Conservation (phyloP, 2,329 filamentous ascomycete species). For the Arthroderma sp. region DNA sequence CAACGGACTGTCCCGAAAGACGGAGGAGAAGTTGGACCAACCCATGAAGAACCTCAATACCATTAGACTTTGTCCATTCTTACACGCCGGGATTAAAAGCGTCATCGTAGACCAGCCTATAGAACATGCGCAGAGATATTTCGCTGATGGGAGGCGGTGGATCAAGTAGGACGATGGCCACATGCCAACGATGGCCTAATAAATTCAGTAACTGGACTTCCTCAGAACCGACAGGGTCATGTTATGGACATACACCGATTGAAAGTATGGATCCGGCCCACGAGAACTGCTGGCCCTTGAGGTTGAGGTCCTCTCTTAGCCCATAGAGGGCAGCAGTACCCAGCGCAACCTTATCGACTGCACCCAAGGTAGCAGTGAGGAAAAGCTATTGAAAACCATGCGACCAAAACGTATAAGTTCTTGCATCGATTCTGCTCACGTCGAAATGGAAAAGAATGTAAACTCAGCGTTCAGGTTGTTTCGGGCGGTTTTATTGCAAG, state of each 20-base stretch:
- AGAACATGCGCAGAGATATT: constrained; percentile 40
- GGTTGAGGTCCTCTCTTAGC: constrained; percentile 35
- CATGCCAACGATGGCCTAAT: constrained; percentile 34
- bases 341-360: constrained; percentile 19
- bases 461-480: neutral
- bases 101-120: constrained; percentile 40
- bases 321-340: constrained; percentile 40
- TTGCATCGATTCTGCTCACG: too few species aligned
- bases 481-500: constrained; percentile 9
- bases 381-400: constrained; percentile 11
- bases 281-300: constrained; percentile 38
- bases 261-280: constrained; percentile 30
- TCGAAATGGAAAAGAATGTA: too few species aligned
- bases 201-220: neutral
- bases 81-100: constrained; percentile 37
- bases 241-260: constrained; percentile 12
- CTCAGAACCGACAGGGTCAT: neutral
- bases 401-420: too few species aligned
- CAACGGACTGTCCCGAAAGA: neutral
- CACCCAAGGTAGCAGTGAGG: constrained; percentile 17
- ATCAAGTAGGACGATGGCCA: constrained; percentile 30
- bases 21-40: constrained; percentile 5
- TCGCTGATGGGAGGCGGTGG: constrained; percentile 36
- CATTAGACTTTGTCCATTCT: constrained; percentile 34
- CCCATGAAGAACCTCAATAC: constrained; percentile 25